phyloP scores from a whole-genome alignment of 78 protist species.

The Tieghemostelium lacteum region DNA sequence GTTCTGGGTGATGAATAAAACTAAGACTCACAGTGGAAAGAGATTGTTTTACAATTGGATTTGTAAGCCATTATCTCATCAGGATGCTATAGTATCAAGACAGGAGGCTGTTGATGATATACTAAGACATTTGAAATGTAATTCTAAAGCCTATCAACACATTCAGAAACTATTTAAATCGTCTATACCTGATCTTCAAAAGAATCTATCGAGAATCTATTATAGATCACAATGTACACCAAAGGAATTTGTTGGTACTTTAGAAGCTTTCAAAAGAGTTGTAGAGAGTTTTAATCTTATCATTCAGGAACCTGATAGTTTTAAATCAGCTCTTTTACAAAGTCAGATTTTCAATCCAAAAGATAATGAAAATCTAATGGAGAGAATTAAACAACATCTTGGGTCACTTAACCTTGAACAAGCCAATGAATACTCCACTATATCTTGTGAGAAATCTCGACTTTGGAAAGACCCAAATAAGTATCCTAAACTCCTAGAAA shows the following conservation, averaged over 20 bases:
- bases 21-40: slow-evolving; percentile 60
- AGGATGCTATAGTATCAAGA: slow-evolving; percentile 25
- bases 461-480: slow-evolving; percentile 21
- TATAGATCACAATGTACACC: slow-evolving; percentile 59
- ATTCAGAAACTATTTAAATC: slow-evolving; percentile 23
- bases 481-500: slow-evolving; percentile 15
- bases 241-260: slow-evolving; percentile 51
- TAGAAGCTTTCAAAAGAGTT: slow-evolving; percentile 46
- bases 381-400: slow-evolving; percentile 23
- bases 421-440: slow-evolving; percentile 16
- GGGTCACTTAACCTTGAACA: not conserved
- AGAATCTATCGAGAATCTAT: slow-evolving; percentile 45
- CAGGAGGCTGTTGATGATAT: slow-evolving; percentile 68
- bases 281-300: slow-evolving; percentile 3
- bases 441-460: slow-evolving; percentile 16
- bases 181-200: slow-evolving; percentile 66
- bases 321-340: slow-evolving; percentile 25
- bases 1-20: slow-evolving; percentile 70
- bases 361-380: not conserved
- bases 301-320: not conserved
- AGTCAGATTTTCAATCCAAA: slow-evolving; percentile 1
- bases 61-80: slow-evolving; percentile 59
- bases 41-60: slow-evolving; percentile 78
- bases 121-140: not conserved
- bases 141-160: not conserved